Conservation (phyloP, 2,329 filamentous ascomycete species). For the Chlorencoelia australis region DNA sequence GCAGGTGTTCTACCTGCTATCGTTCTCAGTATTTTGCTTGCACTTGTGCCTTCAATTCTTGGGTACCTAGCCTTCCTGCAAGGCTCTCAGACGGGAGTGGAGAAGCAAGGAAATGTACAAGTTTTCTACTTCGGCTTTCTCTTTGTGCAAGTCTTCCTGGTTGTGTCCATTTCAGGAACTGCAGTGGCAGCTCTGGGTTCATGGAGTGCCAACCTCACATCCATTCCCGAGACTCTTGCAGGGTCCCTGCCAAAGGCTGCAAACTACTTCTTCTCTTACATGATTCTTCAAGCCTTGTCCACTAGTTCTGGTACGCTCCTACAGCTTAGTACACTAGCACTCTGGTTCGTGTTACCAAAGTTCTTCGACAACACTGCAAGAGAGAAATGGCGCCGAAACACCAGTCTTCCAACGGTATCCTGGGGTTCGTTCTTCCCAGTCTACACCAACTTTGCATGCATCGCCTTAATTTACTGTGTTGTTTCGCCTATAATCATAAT, state of each 20-base stretch:
- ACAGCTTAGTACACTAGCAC: constrained; percentile 67
- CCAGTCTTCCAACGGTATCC: constrained; percentile 62
- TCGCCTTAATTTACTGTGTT: constrained; percentile 79
- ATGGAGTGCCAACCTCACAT: constrained; percentile 40
- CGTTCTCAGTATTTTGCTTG: constrained; percentile 66
- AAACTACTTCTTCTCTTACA: constrained; percentile 98
- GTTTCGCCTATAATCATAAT: constrained; percentile 84
- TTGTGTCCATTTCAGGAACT: constrained; percentile 77
- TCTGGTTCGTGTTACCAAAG: constrained; percentile 74
- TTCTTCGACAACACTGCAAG: constrained; percentile 73
- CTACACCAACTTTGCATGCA: constrained; percentile 94
- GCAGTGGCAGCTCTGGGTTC: constrained; percentile 52
- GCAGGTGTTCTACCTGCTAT: constrained; percentile 80
- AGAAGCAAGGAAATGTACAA: constrained; percentile 75
- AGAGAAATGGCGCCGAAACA: constrained; percentile 80
- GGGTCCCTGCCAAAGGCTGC: constrained; percentile 72
- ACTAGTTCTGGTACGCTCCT: constrained; percentile 83
- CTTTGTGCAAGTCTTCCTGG: constrained; percentile 88
- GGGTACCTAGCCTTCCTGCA: constrained; percentile 61
- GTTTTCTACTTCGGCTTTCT: constrained; percentile 88
- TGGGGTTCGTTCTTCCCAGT: constrained; percentile 96
- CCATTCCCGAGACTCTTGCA: constrained; percentile 63
- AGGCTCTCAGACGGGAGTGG: constrained; percentile 73
- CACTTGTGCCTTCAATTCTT: constrained; percentile 73
- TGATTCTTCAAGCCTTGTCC: constrained; percentile 87